phyloP scores from a whole-genome alignment of 2,329 filamentous ascomycete species.

The Penicillium sp. region DNA sequence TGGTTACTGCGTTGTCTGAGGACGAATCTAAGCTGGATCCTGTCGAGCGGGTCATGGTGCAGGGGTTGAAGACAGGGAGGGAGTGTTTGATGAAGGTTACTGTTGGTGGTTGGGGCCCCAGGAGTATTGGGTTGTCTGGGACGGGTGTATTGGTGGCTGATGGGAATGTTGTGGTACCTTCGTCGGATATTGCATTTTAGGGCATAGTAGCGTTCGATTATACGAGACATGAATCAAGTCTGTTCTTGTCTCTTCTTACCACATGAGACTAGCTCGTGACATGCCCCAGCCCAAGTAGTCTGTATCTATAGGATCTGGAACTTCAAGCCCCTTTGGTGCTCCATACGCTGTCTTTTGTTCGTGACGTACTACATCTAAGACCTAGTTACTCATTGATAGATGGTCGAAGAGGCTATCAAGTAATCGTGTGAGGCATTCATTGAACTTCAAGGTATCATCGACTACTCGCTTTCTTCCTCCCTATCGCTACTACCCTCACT shows the following conservation, averaged over 20 bases:
- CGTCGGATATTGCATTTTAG: background rate
- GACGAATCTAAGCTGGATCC: background rate
- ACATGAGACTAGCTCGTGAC: too few relatives aligned
- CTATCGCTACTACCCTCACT: background rate
- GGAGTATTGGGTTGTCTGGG: background rate
- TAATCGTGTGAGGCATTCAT: background rate
- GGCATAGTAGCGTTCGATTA: too few relatives aligned
- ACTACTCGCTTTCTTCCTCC: background rate
- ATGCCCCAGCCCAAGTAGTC: too few relatives aligned
- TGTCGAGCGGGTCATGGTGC: background rate
- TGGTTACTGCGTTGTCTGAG: background rate
- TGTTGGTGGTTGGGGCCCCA: background rate
- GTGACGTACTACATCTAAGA: too few relatives aligned
- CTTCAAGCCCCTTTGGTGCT: too few relatives aligned
- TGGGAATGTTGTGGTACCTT: background rate
- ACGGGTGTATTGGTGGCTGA: background rate
- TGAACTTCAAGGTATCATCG: background rate
- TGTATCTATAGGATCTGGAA: too few relatives aligned
- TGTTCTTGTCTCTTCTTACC: too few relatives aligned
- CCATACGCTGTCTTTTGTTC: too few relatives aligned
- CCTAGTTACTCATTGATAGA: too few relatives aligned
- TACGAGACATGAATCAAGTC: too few relatives aligned
- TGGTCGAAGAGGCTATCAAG: constrained; percentile 8
- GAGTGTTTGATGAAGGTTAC: background rate
- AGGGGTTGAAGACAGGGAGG: background rate